phyloP scores from a whole-genome alignment of 2,329 filamentous ascomycete species.

The Endocalyx cinctus region DNA sequence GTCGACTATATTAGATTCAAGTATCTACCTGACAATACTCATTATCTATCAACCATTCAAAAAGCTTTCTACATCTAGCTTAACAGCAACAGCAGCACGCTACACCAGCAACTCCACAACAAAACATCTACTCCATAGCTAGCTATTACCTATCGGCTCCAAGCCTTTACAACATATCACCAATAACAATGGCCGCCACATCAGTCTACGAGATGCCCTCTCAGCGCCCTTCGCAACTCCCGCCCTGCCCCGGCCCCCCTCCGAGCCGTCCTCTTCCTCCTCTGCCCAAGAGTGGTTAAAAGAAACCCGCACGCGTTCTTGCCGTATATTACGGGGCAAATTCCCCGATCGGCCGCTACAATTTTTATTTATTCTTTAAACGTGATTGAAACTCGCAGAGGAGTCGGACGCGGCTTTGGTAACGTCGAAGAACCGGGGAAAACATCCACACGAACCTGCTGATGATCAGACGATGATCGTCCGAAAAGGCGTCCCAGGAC shows the following conservation, averaged over 20 bases:
- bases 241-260: slow-evolving; percentile 63
- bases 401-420: too few species aligned
- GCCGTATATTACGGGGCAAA: too few species aligned
- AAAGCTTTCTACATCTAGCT: not conserved
- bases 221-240: slow-evolving; percentile 61
- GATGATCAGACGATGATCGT: slow-evolving; percentile 15
- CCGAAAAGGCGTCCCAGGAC: slow-evolving; percentile 15
- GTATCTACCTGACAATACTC: not conserved
- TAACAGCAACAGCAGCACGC: too few species aligned
- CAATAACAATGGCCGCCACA: slow-evolving; percentile 23
- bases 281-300: slow-evolving; percentile 56
- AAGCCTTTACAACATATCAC: slow-evolving; percentile 11
- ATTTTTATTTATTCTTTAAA: too few species aligned
- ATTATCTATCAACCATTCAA: slow-evolving; percentile 5
- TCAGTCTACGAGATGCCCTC: slow-evolving; percentile 45
- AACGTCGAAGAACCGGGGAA: too few species aligned
- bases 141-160: slow-evolving; percentile 9
- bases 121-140: too few species aligned
- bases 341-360: slow-evolving; percentile 12
- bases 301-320: slow-evolving; percentile 1
- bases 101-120: too few species aligned
- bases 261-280: slow-evolving; percentile 61
- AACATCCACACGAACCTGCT: slow-evolving; percentile 11
- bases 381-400: too few species aligned
- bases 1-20: too few species aligned